Percentiles rank a stretch among this genome's conserved stretches.
Evolutionary conservation across 352 stramenopile species (phyloP).

Genomic region (Globisporangium okanoganense): DNA sequence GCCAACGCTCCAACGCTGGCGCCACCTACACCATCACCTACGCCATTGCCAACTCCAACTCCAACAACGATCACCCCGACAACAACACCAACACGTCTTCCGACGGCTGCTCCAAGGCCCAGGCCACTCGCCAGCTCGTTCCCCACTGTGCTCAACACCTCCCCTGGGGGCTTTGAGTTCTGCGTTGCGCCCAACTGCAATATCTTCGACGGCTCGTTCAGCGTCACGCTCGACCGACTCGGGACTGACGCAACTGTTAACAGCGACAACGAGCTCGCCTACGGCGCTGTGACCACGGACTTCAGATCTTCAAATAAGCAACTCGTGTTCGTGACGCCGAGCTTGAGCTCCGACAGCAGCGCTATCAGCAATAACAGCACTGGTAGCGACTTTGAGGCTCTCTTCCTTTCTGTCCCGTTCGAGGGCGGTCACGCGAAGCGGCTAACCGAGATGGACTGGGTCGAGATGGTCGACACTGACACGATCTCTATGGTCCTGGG

Average conservation of each 20-base stretch:
- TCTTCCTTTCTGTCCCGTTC: neutral
- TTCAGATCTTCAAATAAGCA: neutral
- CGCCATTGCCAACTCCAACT: neutral
- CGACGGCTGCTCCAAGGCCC: neutral
- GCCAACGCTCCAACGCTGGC: neutral
- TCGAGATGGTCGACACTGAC: neutral
- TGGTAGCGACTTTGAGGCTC: neutral
- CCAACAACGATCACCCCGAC: neutral
- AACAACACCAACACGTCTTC: neutral
- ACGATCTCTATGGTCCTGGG: neutral
- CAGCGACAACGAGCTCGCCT: neutral
- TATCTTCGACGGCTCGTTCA: conserved; percentile 13
- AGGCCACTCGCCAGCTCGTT: conserved; percentile 1
- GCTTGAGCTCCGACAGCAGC: neutral
- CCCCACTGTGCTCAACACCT: conserved; percentile 6
- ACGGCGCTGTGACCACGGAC: neutral
- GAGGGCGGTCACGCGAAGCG: neutral
- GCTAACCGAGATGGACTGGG: neutral
- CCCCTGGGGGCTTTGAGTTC: conserved; percentile 20
- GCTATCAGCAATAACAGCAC: neutral
- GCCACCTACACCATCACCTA: neutral
- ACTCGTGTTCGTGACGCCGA: conserved; percentile 4
- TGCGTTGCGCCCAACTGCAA: conserved; percentile 16
- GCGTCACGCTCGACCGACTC: conserved; percentile 14
- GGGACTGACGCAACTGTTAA: neutral